Evolutionary conservation across 1,284 basidiomycete species (phyloP).

Genomic region (Retiboletus flavoniger): DNA sequence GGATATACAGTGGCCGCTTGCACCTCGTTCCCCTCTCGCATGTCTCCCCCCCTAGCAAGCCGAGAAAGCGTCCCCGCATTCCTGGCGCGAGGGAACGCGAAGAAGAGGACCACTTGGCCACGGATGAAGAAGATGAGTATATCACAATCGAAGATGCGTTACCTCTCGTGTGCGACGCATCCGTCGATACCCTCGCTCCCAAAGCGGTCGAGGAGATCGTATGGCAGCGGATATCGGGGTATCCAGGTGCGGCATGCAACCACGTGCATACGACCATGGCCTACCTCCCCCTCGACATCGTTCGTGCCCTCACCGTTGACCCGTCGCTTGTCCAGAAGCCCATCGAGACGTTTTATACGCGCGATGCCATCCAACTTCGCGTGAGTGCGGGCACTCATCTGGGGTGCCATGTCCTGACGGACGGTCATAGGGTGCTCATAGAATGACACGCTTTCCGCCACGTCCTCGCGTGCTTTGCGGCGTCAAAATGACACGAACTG

Average conservation of each 20-base stretch:
- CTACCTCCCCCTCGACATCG: conserved; percentile 78
- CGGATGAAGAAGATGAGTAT: conserved; percentile 50
- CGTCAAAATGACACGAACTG: conserved; percentile 80
- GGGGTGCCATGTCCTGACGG: conserved; percentile 3
- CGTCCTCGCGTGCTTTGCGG: conserved; percentile 56
- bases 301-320: conserved; percentile 62
- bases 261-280: conserved; percentile 82
- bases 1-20: conserved; percentile 81
- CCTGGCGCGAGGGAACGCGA: conserved; percentile 46
- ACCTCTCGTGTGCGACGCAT: conserved; percentile 55
- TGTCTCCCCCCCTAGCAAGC: conserved; percentile 62
- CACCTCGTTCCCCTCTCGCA: conserved; percentile 84
- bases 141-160: conserved; percentile 69
- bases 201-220: conserved; percentile 58
- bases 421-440: conserved; percentile 66
- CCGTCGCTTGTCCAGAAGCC: conserved; percentile 82
- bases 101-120: conserved; percentile 44
- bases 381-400: conserved; percentile 45
- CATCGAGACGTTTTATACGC: conserved; percentile 88
- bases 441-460: conserved; percentile 87
- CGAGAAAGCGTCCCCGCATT: conserved; percentile 46
- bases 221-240: conserved; percentile 71
- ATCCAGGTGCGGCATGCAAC: conserved; percentile 63
- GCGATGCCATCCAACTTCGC: conserved; percentile 84
- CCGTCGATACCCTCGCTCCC: conserved; percentile 58